A percentile compares a stretch with the other conserved stretches of the same genome.
phyloP scores from a whole-genome alignment of 2,329 filamentous ascomycete genomes.

The Ophiostoma fasciatum region DNA sequence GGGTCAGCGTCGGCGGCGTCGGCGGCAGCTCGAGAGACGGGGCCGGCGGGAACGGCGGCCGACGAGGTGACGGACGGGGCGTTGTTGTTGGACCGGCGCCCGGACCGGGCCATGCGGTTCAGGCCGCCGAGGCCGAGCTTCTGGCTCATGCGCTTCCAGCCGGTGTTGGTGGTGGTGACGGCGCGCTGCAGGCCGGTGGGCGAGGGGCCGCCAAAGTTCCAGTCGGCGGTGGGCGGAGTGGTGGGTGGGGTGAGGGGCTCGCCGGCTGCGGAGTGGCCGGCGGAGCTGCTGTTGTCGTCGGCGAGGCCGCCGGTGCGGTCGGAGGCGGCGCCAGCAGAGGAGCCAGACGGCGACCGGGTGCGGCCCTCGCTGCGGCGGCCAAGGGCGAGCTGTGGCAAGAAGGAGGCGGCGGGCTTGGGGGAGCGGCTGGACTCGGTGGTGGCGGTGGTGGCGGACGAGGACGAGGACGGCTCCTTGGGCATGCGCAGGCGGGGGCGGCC shows the following conservation, averaged over 20 bases:
- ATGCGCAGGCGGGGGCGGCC: conserved; percentile 25
- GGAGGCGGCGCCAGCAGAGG: conserved; percentile 29
- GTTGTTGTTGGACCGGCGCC: conserved; percentile 27
- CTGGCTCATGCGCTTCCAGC: conserved; percentile 51
- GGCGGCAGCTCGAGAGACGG: too few relatives aligned
- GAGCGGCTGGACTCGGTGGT: conserved; percentile 27
- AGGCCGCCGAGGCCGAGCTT: conserved; percentile 34
- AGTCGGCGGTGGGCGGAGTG: conserved; percentile 51
- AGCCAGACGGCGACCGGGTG: conserved; percentile 26
- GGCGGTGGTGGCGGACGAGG: conserved; percentile 3
- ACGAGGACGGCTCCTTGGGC: conserved; percentile 19
- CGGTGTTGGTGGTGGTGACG: conserved; percentile 37
- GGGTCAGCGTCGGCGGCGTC: neutral
- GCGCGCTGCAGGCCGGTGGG: conserved; percentile 39
- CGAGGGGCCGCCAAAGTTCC: conserved; percentile 33
- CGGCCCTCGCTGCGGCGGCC: conserved; percentile 21
- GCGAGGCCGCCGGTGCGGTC: conserved; percentile 37
- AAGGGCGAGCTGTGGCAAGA: conserved; percentile 27
- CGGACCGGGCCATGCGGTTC: conserved; percentile 34
- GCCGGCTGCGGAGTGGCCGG: conserved; percentile 35
- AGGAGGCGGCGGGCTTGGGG: conserved; percentile 22
- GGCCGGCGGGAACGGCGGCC: too few relatives aligned
- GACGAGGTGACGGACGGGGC: too few relatives aligned
- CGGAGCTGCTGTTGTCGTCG: conserved; percentile 51
- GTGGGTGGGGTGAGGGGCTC: conserved; percentile 63